These are phyloP conservation scores for Cercospora zeina DNA, from an alignment of 2,329 filamentous ascomycete species.

Conservation along the genomic window DNA sequence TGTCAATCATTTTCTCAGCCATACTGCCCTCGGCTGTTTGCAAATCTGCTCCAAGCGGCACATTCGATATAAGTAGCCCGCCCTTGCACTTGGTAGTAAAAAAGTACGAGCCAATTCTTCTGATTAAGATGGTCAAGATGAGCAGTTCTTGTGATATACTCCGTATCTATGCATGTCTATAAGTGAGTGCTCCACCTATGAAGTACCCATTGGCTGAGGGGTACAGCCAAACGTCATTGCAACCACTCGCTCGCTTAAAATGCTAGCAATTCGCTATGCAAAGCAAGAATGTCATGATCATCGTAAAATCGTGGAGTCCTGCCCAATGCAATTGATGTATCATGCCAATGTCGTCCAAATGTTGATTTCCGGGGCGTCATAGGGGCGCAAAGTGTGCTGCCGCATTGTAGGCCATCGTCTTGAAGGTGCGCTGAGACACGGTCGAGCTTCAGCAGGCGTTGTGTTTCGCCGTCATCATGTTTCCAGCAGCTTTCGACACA, in stretches of 20 bases:
- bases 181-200: background rate
- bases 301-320: background rate
- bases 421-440: background rate
- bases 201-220: background rate
- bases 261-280: background rate
- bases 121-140: background rate
- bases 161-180: background rate
- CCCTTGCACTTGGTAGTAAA: background rate
- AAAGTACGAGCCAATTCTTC: background rate
- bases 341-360: background rate
- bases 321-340: background rate
- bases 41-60: background rate
- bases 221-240: slow-evolving; percentile 5
- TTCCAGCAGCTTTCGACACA: background rate
- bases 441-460: background rate
- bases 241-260: slow-evolving; percentile 14
- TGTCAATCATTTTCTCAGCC: slow-evolving; percentile 21
- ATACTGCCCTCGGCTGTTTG: background rate
- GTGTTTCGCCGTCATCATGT: background rate
- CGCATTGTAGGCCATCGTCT: background rate
- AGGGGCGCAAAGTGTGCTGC: background rate
- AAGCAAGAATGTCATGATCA: background rate
- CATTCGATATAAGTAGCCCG: background rate
- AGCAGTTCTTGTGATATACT: background rate
- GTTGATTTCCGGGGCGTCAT: background rate